These are phyloP conservation scores for Salicornia ramosissima DNA, from an alignment of 148 eudicot genomes.

Conservation along the genomic window DNA sequence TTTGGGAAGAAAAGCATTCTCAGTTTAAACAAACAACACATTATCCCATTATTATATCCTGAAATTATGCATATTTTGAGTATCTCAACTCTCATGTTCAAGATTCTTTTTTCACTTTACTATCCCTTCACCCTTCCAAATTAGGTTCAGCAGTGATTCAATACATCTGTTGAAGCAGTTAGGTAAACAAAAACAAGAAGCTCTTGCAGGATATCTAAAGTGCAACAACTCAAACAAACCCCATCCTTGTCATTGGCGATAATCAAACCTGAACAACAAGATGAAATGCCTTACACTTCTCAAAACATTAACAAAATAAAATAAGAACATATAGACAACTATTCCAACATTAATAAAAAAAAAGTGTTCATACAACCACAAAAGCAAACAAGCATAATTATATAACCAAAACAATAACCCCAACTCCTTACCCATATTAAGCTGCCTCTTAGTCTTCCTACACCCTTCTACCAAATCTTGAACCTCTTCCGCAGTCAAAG, in stretches of 20 bases:
- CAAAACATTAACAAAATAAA: too few species aligned
- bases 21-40: background rate
- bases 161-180: background rate
- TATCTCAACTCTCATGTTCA: too few species aligned
- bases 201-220: background rate
- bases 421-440: slow-evolving; percentile 79
- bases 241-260: background rate
- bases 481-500: slow-evolving; percentile 60
- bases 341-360: background rate
- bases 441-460: slow-evolving; percentile 59
- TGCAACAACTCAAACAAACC: background rate
- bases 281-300: background rate
- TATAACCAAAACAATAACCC: background rate
- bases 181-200: background rate
- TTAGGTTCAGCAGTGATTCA: background rate
- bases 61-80: too few species aligned
- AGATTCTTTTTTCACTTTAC: background rate
- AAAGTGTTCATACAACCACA: background rate
- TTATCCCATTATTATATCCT: background rate
- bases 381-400: background rate
- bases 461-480: slow-evolving; percentile 48
- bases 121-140: background rate
- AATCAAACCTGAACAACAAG: background rate
- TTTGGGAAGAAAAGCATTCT: background rate
- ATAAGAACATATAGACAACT: too few species aligned